Evolutionary conservation across 116 monocot species (phyloP).

Genomic region (Iris pallida): DNA sequence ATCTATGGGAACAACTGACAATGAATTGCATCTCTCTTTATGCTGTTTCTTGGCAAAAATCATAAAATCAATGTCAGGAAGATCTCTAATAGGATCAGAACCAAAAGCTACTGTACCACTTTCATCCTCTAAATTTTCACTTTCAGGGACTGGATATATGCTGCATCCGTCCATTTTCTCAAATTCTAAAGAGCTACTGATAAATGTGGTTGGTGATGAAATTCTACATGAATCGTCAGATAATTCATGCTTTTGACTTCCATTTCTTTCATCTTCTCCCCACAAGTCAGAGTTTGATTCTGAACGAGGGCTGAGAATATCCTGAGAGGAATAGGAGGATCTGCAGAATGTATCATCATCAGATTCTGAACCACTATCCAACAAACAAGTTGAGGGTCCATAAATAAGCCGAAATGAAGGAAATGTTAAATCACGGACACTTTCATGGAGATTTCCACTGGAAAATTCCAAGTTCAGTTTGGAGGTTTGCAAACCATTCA

Average conservation of each 20-base stretch:
- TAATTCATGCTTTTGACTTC: conserved; percentile 17
- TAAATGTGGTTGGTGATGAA: conserved; percentile 27
- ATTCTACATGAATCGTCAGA: conserved; percentile 31
- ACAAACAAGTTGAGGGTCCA: conserved; percentile 20
- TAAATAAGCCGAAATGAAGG: conserved; percentile 80
- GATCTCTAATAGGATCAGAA: background rate
- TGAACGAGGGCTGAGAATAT: conserved; percentile 40
- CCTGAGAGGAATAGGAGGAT: conserved; percentile 84
- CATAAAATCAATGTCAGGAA: background rate
- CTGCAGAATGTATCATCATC: conserved; percentile 92
- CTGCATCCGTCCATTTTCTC: conserved; percentile 8
- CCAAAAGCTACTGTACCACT: background rate
- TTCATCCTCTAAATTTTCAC: background rate
- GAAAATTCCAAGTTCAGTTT: conserved; percentile 67
- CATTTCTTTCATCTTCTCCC: conserved; percentile 46
- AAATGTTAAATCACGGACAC: conserved; percentile 46
- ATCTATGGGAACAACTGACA: background rate
- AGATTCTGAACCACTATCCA: conserved; percentile 55
- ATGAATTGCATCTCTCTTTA: background rate
- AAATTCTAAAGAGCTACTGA: conserved; percentile 21
- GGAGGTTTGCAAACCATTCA: conserved; percentile 42
- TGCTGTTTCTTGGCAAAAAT: background rate
- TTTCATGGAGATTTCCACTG: conserved; percentile 41
- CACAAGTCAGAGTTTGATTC: conserved; percentile 79
- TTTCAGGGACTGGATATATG: background rate